Conservation (phyloP, 352 stramenopile species). For the Aphanomyces invadans region DNA sequence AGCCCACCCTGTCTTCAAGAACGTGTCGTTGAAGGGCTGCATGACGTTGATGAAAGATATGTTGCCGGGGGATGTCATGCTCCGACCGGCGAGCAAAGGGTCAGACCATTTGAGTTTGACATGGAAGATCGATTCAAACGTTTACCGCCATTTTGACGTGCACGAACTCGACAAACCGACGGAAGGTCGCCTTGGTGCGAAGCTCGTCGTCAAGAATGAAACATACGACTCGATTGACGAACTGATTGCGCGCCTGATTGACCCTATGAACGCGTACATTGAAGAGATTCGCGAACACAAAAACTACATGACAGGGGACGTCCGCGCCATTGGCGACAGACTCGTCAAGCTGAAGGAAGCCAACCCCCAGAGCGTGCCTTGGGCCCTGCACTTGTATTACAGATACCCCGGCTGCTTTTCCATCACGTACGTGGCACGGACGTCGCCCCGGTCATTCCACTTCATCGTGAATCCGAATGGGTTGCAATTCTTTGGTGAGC, state of each 20-base stretch:
- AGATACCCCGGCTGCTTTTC: constrained; percentile 86
- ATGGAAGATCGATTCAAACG: constrained; percentile 82
- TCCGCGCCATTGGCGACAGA: constrained; percentile 77
- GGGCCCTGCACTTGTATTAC: constrained; percentile 75
- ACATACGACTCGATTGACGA: constrained; percentile 84
- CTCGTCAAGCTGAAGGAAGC: constrained; percentile 86
- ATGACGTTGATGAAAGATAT: constrained; percentile 79
- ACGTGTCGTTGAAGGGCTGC: constrained; percentile 75
- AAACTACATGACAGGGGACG: constrained; percentile 62
- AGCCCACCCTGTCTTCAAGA: constrained; percentile 75
- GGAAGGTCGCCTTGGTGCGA: constrained; percentile 68
- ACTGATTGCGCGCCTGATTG: constrained; percentile 78
- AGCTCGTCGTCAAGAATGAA: constrained; percentile 82
- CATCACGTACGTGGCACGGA: constrained; percentile 80
- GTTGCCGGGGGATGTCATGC: constrained; percentile 71
- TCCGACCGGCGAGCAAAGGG: constrained; percentile 75
- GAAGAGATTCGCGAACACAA: constrained; percentile 83
- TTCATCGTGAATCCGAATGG: constrained; percentile 81
- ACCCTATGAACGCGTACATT: constrained; percentile 84
- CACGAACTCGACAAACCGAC: constrained; percentile 82
- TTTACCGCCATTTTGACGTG: constrained; percentile 85
- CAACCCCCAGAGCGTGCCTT: constrained; percentile 72
- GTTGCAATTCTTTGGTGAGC: constrained; percentile 80
- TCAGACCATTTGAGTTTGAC: constrained; percentile 81
- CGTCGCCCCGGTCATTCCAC: constrained; percentile 78